phyloP scores from a whole-genome alignment of 306 rosid species.

The Nissolia schottii region DNA sequence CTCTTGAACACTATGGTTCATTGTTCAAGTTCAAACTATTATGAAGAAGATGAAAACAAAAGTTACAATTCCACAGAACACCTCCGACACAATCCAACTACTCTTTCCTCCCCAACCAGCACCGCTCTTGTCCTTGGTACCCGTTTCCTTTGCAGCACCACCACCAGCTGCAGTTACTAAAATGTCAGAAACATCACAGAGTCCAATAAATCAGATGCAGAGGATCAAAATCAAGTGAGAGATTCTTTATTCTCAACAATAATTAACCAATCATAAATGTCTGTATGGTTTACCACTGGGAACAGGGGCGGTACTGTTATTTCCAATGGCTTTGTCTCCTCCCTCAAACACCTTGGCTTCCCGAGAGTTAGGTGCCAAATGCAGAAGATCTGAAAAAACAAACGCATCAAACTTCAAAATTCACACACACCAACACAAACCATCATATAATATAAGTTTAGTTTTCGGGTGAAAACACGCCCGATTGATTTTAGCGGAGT shows the following conservation, averaged over 20 bases:
- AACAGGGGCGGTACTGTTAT: constrained; percentile 3
- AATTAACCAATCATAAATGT: background rate
- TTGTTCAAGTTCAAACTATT: constrained; percentile 23
- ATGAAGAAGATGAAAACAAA: constrained; percentile 34
- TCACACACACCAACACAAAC: background rate
- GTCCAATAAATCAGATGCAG: background rate
- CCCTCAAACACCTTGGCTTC: constrained; percentile 60
- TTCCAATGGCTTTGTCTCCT: background rate
- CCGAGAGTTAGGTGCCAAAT: constrained; percentile 55
- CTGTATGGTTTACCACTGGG: constrained; percentile 53
- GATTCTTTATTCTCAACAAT: background rate
- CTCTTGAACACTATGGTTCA: background rate
- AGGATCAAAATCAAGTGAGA: background rate
- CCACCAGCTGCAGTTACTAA: constrained; percentile 17
- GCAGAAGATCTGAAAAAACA: constrained; percentile 54
- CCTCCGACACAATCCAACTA: constrained; percentile 20
- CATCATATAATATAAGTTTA: too few species aligned
- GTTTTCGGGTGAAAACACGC: too few species aligned
- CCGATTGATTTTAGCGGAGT: too few species aligned
- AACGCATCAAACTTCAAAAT: background rate
- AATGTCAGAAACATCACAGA: background rate
- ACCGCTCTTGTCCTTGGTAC: constrained; percentile 22
- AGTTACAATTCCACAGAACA: constrained; percentile 33
- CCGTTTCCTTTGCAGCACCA: constrained; percentile 29
- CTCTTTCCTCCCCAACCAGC: constrained; percentile 46